phyloP scores from a whole-genome alignment of 2,329 filamentous ascomycete species.

The Epichloe glyceriae region DNA sequence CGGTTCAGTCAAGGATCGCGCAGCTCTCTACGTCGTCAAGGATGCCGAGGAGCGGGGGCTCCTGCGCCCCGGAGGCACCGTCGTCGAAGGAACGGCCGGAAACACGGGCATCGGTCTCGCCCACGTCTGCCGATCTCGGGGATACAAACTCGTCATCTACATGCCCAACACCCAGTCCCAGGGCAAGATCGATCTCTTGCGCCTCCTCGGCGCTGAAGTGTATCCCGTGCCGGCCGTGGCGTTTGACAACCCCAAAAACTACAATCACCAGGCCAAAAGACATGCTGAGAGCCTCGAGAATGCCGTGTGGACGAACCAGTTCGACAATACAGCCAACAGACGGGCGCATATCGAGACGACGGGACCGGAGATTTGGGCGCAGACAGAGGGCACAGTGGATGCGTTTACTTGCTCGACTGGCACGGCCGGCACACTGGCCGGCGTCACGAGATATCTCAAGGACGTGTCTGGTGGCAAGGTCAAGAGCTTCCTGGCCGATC shows the following conservation, averaged over 20 bases:
- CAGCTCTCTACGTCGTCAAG: conserved; percentile 84
- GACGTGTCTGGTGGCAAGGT: conserved; percentile 64
- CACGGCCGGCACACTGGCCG: conserved; percentile 83
- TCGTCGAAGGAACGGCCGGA: conserved; percentile 92
- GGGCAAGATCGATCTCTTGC: conserved; percentile 88
- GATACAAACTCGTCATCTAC: conserved; percentile 95
- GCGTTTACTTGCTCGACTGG: conserved; percentile 94
- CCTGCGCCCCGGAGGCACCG: conserved; percentile 74
- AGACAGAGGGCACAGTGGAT: conserved; percentile 75
- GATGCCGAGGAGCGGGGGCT: conserved; percentile 84
- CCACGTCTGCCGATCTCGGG: conserved; percentile 83
- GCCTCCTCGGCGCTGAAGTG: conserved; percentile 85
- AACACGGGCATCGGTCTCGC: conserved; percentile 97
- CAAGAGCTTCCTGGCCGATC: conserved; percentile 83
- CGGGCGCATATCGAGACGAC: conserved; percentile 94
- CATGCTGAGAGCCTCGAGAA: conserved; percentile 81
- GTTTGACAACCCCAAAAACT: conserved; percentile 90
- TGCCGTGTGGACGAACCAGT: conserved; percentile 98
- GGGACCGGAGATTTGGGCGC: conserved; percentile 91
- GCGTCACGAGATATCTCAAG: conserved; percentile 80
- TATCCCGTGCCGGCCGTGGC: conserved; percentile 91
- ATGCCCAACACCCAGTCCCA: conserved; percentile 99
- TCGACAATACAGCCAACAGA: conserved; percentile 91
- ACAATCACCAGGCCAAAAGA: conserved; percentile 88
- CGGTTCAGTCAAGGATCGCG: conserved; percentile 90